Conservation (phyloP, 2,329 filamentous ascomycete genomes). For the Penicillium sp. region DNA sequence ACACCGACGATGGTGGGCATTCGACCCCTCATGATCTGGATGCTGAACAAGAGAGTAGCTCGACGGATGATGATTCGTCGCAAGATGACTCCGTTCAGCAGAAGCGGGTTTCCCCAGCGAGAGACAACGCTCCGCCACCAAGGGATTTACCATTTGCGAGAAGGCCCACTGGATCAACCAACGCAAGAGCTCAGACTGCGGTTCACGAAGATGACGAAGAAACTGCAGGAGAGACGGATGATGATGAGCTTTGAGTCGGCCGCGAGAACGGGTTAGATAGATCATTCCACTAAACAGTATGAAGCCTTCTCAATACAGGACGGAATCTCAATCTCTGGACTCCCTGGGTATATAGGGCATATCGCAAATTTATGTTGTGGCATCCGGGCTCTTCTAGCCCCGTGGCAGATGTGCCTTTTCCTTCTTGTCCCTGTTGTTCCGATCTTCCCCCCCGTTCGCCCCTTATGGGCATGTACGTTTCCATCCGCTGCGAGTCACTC, state of each 20-base stretch:
- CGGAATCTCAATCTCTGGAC: neutral
- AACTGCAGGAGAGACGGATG: slow-evolving; percentile 39
- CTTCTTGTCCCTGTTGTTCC: no score
- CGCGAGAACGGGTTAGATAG: neutral
- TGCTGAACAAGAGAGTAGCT: slow-evolving; percentile 31
- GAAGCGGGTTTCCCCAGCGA: slow-evolving; percentile 1
- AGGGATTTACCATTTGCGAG: slow-evolving; percentile 43
- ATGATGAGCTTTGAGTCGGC: slow-evolving; percentile 39
- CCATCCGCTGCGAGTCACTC: no score
- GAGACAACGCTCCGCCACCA: slow-evolving; percentile 30
- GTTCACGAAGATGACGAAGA: slow-evolving; percentile 22
- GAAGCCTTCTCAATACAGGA: no score
- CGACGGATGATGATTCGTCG: slow-evolving; percentile 30
- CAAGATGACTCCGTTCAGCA: neutral
- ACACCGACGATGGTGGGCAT: slow-evolving; percentile 26
- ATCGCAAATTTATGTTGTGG: no score
- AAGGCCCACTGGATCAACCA: slow-evolving; percentile 10
- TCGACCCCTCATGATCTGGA: slow-evolving; percentile 35
- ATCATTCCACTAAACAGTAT: neutral
- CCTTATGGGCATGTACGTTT: no score
- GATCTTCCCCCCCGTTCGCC: no score
- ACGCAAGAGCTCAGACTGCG: slow-evolving; percentile 4
- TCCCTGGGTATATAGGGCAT: neutral
- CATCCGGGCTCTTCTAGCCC: no score
- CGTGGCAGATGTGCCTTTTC: no score